phyloP scores from a whole-genome alignment of 2,329 filamentous ascomycete genomes.

The Xylariales sp. region DNA sequence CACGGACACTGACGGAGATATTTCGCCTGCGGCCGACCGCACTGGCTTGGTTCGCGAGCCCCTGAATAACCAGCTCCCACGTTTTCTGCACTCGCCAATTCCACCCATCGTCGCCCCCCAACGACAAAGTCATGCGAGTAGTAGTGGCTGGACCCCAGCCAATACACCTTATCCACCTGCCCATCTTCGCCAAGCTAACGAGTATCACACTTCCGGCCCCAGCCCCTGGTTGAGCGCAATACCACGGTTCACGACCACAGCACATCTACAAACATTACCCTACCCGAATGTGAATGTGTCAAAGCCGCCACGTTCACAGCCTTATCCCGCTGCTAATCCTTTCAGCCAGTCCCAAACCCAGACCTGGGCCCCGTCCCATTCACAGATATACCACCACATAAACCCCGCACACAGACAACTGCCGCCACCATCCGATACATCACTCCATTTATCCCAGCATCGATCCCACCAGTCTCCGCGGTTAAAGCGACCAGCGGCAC shows the following conservation, averaged over 20 bases:
- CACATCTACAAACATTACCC: constrained; percentile 32
- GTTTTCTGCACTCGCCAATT: constrained; percentile 42
- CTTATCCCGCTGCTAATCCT: constrained; percentile 21
- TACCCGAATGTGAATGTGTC: constrained; percentile 28
- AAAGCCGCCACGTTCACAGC: constrained; percentile 37
- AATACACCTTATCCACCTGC: constrained; percentile 36
- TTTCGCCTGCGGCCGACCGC: constrained; percentile 45
- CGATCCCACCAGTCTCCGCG: constrained; percentile 14
- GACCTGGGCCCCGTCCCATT: constrained; percentile 13
- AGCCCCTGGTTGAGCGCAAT: constrained; percentile 60
- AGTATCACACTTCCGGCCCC: constrained; percentile 45
- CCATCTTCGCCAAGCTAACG: constrained; percentile 33
- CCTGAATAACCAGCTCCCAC: constrained; percentile 21
- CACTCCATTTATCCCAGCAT: constrained; percentile 14
- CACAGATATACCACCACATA: constrained; percentile 12
- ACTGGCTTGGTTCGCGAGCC: constrained; percentile 36
- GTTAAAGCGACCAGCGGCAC: constrained; percentile 47
- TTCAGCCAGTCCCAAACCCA: constrained; percentile 19
- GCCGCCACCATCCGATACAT: constrained; percentile 16
- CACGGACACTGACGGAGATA: constrained; percentile 56
- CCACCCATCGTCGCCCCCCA: constrained; percentile 35
- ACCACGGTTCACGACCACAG: constrained; percentile 52
- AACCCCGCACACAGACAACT: constrained; percentile 14
- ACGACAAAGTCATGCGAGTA: constrained; percentile 34
- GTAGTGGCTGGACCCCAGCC: constrained; percentile 48